Conservation (phyloP, 306 rosid genomes). For the Carpinus fangiana region DNA sequence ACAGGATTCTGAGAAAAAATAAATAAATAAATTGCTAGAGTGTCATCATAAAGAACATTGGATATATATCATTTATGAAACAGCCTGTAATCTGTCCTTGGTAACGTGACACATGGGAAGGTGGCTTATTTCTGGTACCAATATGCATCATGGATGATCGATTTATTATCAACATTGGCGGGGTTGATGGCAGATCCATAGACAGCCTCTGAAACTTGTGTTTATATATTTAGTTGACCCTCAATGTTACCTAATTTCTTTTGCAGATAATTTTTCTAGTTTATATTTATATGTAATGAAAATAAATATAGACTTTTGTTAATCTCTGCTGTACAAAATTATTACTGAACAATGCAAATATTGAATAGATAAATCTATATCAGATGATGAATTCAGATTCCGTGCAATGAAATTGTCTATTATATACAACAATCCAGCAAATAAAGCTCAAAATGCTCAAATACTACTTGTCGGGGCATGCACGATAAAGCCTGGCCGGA, state of each 20-base stretch:
- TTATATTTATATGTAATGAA: no score
- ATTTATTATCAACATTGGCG: not conserved
- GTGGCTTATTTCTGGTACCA: not conserved
- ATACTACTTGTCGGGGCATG: no score
- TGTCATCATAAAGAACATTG: not conserved
- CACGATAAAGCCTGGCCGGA: no score
- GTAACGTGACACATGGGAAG: conserved; percentile 1
- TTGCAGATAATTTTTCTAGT: no score
- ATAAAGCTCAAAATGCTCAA: no score
- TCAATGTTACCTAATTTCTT: not conserved
- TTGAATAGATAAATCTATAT: no score
- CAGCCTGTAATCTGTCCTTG: not conserved
- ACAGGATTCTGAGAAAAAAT: not conserved
- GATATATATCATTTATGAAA: not conserved
- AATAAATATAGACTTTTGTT: no score
- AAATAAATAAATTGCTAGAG: not conserved
- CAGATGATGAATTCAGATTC: no score
- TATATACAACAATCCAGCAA: no score
- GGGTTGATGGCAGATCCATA: conserved; percentile 3
- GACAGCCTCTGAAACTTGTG: not conserved
- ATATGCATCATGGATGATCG: not conserved
- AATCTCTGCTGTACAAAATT: no score
- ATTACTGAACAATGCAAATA: no score
- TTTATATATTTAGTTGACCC: not conserved
- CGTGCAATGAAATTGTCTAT: no score